A percentile compares a stretch with the other conserved stretches of the same genome.
These are phyloP conservation scores for Fusarium decemcellulare DNA, from an alignment of 2,329 filamentous ascomycete species.

Conservation along the genomic window DNA sequence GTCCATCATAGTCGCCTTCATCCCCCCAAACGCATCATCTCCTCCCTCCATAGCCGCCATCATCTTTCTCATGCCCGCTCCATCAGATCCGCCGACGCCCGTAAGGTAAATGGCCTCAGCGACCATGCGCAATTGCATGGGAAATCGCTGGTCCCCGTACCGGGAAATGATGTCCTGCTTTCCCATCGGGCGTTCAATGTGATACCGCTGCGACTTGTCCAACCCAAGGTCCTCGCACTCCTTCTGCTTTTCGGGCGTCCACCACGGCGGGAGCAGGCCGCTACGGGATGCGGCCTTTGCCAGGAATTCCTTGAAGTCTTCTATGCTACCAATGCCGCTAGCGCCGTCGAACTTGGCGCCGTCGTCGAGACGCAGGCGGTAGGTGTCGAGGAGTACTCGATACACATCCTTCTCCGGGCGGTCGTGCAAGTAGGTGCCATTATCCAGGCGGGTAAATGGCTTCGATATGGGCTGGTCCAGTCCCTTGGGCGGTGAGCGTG, in stretches of 20 bases:
- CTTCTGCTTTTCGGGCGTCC: conserved; percentile 54
- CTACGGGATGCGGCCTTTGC: conserved; percentile 29
- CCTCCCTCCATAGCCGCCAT: conserved; percentile 42
- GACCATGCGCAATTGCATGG: conserved; percentile 66
- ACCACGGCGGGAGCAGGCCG: conserved; percentile 61
- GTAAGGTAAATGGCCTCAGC: conserved; percentile 56
- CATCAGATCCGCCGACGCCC: conserved; percentile 48
- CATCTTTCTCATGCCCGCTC: conserved; percentile 40
- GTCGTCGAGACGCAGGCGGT: conserved; percentile 63
- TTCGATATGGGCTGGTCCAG: conserved; percentile 47
- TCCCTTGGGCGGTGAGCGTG: conserved; percentile 44
- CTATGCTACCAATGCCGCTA: conserved; percentile 45
- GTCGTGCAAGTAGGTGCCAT: conserved; percentile 59
- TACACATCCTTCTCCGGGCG: conserved; percentile 61
- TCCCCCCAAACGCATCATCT: not conserved
- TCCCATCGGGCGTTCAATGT: conserved; percentile 33
- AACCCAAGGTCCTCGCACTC: conserved; percentile 56
- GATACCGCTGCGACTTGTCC: conserved; percentile 45
- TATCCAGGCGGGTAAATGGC: conserved; percentile 58
- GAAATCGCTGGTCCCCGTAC: conserved; percentile 60
- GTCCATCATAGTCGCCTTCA: conserved; percentile 9
- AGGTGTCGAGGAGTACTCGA: conserved; percentile 61
- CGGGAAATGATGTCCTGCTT: conserved; percentile 57
- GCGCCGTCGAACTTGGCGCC: conserved; percentile 47
- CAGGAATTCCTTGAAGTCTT: conserved; percentile 58